Conservation (phyloP, 257 asterid genomes). For the Solanum rostratum region DNA sequence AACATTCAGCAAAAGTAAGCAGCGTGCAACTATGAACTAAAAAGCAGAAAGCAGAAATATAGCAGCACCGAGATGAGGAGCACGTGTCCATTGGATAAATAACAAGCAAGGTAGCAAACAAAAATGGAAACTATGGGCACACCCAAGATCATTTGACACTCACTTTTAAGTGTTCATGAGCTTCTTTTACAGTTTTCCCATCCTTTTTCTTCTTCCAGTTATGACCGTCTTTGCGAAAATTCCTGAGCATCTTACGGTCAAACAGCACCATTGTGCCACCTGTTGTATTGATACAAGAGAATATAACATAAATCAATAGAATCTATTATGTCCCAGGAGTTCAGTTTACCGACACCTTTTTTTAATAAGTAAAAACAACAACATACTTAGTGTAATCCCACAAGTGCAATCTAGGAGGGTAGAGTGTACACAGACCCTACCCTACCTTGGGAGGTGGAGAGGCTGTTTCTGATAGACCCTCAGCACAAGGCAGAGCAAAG, state of each 20-base stretch:
- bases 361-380: not conserved
- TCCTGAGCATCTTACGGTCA: constrained; percentile 96
- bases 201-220: constrained; percentile 98
- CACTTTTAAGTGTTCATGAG: constrained; percentile 96
- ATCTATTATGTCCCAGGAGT: not conserved
- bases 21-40: not conserved
- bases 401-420: not conserved
- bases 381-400: not conserved
- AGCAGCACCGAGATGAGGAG: not conserved
- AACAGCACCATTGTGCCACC: constrained; percentile 88
- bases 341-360: not conserved
- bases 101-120: not conserved
- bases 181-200: constrained; percentile 96
- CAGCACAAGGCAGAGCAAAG: not conserved
- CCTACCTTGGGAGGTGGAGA: not conserved
- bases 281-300: constrained; percentile 17
- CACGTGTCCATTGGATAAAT: not conserved
- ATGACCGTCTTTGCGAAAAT: constrained; percentile 92
- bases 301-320: constrained; percentile 6
- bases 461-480: not conserved
- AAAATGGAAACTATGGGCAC: not conserved
- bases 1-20: not conserved
- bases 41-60: not conserved
- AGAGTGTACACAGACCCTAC: not conserved
- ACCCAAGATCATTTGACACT: constrained; percentile 9